Conservation (phyloP, 208 protist genomes). For the Acanthamoeba castellanii region DNA sequence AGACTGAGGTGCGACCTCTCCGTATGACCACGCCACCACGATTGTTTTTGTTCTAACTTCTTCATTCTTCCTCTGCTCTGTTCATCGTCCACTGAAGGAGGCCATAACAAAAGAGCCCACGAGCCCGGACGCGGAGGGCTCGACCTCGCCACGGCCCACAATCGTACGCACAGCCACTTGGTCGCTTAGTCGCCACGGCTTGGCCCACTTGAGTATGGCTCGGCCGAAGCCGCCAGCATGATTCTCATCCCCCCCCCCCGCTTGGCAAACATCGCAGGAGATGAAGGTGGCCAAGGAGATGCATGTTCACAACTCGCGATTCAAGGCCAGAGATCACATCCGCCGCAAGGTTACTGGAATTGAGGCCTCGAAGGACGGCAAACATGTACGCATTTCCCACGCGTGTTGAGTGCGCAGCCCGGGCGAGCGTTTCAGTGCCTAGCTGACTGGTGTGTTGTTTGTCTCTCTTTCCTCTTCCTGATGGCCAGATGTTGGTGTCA, state of each 20-base stretch:
- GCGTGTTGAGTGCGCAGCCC: neutral
- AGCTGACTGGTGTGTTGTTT: neutral
- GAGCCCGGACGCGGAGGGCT: neutral
- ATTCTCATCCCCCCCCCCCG: too few relatives aligned
- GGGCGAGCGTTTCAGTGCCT: too few relatives aligned
- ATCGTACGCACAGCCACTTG: neutral
- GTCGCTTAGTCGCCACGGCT: neutral
- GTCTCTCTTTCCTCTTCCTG: neutral
- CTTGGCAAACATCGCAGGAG: neutral
- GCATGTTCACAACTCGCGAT: constrained; percentile 50
- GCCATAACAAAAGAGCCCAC: constrained; percentile 58
- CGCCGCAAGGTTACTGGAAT: constrained; percentile 79
- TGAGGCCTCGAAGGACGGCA: constrained; percentile 71
- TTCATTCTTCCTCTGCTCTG: too few relatives aligned
- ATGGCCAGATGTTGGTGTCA: constrained; percentile 84
- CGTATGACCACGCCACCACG: constrained; percentile 64
- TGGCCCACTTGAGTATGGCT: neutral
- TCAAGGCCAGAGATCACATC: constrained; percentile 13
- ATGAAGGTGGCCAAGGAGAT: constrained; percentile 41
- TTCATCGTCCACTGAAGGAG: neutral
- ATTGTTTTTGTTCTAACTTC: neutral
- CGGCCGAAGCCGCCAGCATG: too few relatives aligned
- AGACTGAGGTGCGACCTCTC: constrained; percentile 71
- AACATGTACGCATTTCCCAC: constrained; percentile 4
- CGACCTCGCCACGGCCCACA: neutral